A percentile compares a stretch with the other conserved stretches of the same genome.
These are phyloP conservation scores for Kurtzmaniella natalensis DNA, from an alignment of 1,139 yeast species.

Conservation along the genomic window DNA sequence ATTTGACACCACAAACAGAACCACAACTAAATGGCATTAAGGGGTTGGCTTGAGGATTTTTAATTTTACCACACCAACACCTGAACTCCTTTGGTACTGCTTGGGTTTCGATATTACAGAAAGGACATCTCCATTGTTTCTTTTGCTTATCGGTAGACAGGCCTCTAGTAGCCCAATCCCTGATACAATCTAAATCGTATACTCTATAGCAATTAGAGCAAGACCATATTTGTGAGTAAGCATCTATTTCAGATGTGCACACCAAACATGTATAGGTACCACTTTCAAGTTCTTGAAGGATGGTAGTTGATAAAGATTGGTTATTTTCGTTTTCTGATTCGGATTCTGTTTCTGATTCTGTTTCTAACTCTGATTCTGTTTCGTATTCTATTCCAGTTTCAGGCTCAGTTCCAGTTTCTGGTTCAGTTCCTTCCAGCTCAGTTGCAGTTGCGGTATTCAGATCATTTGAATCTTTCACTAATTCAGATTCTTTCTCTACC, in stretches of 20 bases:
- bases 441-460: no score
- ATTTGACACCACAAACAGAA: slow-evolving; percentile 60
- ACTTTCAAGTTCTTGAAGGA: slow-evolving; percentile 52
- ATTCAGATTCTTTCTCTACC: no score
- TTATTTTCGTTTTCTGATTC: slow-evolving; percentile 10
- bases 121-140: slow-evolving; percentile 81
- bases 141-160: slow-evolving; percentile 51
- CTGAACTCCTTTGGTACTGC: slow-evolving; percentile 59
- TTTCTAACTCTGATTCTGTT: no score
- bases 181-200: slow-evolving; percentile 75
- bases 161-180: slow-evolving; percentile 78
- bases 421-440: no score
- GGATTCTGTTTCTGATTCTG: no score
- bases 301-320: slow-evolving; percentile 36
- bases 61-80: slow-evolving; percentile 88
- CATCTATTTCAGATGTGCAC: slow-evolving; percentile 77
- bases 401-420: no score
- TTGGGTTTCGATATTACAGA: slow-evolving; percentile 59
- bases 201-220: slow-evolving; percentile 72
- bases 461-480: no score
- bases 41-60: slow-evolving; percentile 59
- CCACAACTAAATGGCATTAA: slow-evolving; percentile 87
- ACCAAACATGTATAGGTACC: slow-evolving; percentile 77
- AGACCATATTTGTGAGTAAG: slow-evolving; percentile 66
- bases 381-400: no score